Percentiles rank a stretch among this genome's conserved stretches.
These are phyloP conservation scores for Holtermannia corniformis DNA, from an alignment of 768 basidiomycete species.

Conservation along the genomic window DNA sequence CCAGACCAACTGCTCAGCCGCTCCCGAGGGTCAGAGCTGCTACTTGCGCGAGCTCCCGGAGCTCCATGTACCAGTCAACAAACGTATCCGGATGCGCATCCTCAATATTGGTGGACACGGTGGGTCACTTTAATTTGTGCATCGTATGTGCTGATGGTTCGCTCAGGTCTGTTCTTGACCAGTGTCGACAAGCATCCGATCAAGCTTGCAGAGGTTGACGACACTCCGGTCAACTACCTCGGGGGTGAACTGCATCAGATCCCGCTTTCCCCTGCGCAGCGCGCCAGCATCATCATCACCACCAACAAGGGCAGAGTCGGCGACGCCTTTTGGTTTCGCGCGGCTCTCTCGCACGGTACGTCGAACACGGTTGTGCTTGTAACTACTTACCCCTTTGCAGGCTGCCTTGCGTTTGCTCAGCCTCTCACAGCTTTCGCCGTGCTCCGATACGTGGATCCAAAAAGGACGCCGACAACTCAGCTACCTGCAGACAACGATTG, in stretches of 20 bases:
- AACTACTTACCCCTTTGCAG: not conserved
- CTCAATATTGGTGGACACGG: constrained; percentile 14
- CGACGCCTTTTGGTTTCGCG: constrained; percentile 15
- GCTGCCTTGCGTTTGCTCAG: constrained; percentile 1
- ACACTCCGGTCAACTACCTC: constrained; percentile 10
- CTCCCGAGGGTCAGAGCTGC: constrained; percentile 2
- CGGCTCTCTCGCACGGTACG: constrained; percentile 6
- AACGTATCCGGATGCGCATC: constrained; percentile 15
- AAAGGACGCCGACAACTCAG: not conserved
- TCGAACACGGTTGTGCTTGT: not conserved
- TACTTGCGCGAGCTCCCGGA: constrained; percentile 5
- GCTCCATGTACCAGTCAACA: constrained; percentile 9
- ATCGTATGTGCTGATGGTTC: not conserved
- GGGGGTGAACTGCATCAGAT: constrained; percentile 13
- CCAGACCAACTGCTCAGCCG: constrained; percentile 8
- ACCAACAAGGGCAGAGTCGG: constrained; percentile 15
- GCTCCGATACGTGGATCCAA: constrained; percentile 14
- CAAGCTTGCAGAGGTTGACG: constrained; percentile 22
- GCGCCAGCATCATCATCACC: constrained; percentile 23
- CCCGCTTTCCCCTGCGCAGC: constrained; percentile 14
- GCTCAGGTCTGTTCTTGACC: constrained; percentile 6
- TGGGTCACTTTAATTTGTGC: too few species aligned
- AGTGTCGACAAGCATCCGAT: constrained; percentile 16
- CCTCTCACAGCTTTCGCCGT: constrained; percentile 6
- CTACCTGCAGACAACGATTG: constrained; percentile 9